phyloP scores from a whole-genome alignment of 108 stramenopile species.

The Cyclotella sp. region DNA sequence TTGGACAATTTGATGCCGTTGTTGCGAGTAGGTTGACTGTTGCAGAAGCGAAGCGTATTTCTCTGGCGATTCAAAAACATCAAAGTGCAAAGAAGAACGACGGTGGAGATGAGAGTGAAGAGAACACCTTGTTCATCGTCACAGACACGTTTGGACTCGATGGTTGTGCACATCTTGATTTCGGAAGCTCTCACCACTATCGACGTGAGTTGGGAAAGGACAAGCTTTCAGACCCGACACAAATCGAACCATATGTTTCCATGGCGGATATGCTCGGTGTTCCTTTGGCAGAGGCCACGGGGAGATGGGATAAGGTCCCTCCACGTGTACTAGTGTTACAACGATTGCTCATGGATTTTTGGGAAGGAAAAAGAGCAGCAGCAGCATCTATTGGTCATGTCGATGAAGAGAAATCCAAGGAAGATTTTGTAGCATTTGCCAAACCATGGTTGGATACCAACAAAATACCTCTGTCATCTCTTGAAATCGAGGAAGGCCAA shows the following conservation, averaged over 20 bases:
- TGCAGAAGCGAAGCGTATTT: slow-evolving; percentile 66
- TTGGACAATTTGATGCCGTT: slow-evolving; percentile 80
- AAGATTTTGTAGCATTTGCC: slow-evolving; percentile 45
- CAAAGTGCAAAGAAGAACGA: neutral
- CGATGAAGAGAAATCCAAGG: slow-evolving; percentile 12
- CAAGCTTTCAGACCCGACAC: slow-evolving; percentile 66
- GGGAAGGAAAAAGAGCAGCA: slow-evolving; percentile 25
- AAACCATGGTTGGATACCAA: slow-evolving; percentile 39
- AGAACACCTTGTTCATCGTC: slow-evolving; percentile 65
- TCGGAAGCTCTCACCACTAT: slow-evolving; percentile 69
- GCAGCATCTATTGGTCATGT: neutral
- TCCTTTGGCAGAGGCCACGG: slow-evolving; percentile 57
- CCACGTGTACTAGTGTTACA: slow-evolving; percentile 75
- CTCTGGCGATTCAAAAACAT: slow-evolving; percentile 34
- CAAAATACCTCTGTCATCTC: slow-evolving; percentile 22
- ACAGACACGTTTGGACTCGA: slow-evolving; percentile 85
- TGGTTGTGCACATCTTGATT: slow-evolving; percentile 80
- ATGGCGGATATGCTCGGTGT: slow-evolving; percentile 63
- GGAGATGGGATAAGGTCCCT: slow-evolving; percentile 77
- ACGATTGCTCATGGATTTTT: slow-evolving; percentile 76
- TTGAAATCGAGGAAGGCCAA: neutral
- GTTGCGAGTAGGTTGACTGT: slow-evolving; percentile 77
- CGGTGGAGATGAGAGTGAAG: slow-evolving; percentile 11
- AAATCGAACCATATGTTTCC: slow-evolving; percentile 57
- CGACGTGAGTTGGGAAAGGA: slow-evolving; percentile 85